phyloP scores from a whole-genome alignment of 768 basidiomycete species.

The Leccinum broughii region DNA sequence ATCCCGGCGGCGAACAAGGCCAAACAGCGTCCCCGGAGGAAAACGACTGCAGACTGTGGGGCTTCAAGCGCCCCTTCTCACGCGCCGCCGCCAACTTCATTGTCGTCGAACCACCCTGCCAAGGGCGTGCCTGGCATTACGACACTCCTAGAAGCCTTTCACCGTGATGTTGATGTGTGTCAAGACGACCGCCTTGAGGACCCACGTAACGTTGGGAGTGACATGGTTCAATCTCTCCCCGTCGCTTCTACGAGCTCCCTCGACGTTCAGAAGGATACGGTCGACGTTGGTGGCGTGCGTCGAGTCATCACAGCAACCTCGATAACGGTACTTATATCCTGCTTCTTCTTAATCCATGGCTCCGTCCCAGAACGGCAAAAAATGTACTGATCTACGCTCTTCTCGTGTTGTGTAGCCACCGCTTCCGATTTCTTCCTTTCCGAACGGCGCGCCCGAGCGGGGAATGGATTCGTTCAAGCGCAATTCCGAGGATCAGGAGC shows the following conservation, averaged over 20 bases:
- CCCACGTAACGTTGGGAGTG: slow-evolving; percentile 15
- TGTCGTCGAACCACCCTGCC: slow-evolving; percentile 3
- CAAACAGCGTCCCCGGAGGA: slow-evolving; percentile 12
- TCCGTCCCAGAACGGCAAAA: slow-evolving; percentile 15
- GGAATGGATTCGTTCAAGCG: slow-evolving; percentile 4
- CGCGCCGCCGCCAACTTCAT: slow-evolving; percentile 21
- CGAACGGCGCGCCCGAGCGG: slow-evolving; percentile 14
- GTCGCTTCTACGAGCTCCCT: slow-evolving; percentile 9
- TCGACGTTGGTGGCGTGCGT: slow-evolving; percentile 20
- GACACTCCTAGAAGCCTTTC: slow-evolving; percentile 26
- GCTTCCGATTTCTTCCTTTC: slow-evolving; percentile 19
- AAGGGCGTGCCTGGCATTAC: slow-evolving; percentile 30
- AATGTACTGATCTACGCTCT: slow-evolving; percentile 20
- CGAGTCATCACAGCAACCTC: slow-evolving; percentile 29
- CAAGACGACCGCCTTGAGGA: slow-evolving; percentile 10
- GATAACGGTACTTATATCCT: slow-evolving; percentile 31
- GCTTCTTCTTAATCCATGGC: slow-evolving; percentile 13
- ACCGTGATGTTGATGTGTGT: slow-evolving; percentile 20
- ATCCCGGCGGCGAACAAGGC: slow-evolving; percentile 14
- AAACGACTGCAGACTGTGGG: slow-evolving; percentile 24
- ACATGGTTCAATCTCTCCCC: background rate
- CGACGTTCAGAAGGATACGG: slow-evolving; percentile 16
- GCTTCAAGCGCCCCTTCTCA: slow-evolving; percentile 21
- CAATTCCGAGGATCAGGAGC: slow-evolving; percentile 15
- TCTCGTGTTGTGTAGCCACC: slow-evolving; percentile 24